Base-by-base conservation (phyloP, 1,284 basidiomycete genomes). In the Cutaneotrichosporon sp. region DNA sequence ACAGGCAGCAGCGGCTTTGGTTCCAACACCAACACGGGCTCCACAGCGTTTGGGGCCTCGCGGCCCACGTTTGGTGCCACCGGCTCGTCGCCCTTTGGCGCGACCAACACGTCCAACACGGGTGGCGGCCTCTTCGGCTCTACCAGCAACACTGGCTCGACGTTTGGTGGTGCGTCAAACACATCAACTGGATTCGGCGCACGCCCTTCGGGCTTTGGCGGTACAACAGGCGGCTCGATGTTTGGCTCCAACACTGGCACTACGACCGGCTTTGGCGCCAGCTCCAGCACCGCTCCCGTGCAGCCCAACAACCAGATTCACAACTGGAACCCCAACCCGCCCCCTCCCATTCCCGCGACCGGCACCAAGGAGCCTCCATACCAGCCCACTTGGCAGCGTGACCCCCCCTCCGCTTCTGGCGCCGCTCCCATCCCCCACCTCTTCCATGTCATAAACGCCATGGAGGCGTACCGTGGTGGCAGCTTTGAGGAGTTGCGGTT, bases 41-140 rank as follows among this genome's bases (percentile, higher is more conserved):
- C 49, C 34, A 68, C 49, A 42, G 49, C 65, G 20, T 72, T 72
- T 39, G 68, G 67, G 22, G 54, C 63, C 30, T 30, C 26, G 5
- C 59, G 68, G 34, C 69, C 69, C 9, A 57, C 62, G 12, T 72
- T 73, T 40, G 70, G 70, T 8, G 68, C 69, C 4, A 22, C 66
- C 4, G 69, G 69, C 10, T 52, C 40, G 66, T 73, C 64, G 51
- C 74, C 65, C n/a, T 73, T 73, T 47, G 70, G 69, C 39, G 57
- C 59, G 44, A 67, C 46, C 20, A 36, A 35, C 13, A 46, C 46
- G 52, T 70, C 72, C 54, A 83, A 85, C 51, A 68, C 84, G 78
- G 51, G 78, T 71, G 52, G 79, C 76, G 53, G 76, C 65, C 60
- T 73, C 69, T 59, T 78, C 73, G 60, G 69, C 15, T 43, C 13